These are phyloP conservation scores for Solanum neorickii DNA, from an alignment of 257 asterid genomes.

Conservation along the genomic window DNA sequence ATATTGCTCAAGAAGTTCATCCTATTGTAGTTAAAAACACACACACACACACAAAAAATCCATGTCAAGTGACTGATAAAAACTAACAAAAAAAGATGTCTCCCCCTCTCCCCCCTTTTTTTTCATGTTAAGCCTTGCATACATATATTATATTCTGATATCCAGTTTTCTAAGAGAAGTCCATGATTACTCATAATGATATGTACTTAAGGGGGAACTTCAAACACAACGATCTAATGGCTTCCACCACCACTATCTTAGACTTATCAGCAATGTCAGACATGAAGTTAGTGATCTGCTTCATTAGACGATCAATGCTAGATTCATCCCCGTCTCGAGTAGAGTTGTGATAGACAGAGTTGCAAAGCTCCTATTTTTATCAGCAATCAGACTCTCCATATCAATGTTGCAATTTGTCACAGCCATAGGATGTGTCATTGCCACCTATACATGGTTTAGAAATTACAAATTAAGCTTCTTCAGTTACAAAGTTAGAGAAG, in stretches of 20 bases:
- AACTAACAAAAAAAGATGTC: not conserved
- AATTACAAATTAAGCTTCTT: not conserved
- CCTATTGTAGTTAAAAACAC: slow-evolving; percentile 22
- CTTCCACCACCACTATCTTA: too few species aligned
- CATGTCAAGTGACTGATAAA: not conserved
- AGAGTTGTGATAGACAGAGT: slow-evolving; percentile 90
- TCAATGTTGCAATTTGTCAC: slow-evolving; percentile 85
- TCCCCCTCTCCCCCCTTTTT: not conserved
- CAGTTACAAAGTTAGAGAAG: not conserved
- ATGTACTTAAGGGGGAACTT: too few species aligned
- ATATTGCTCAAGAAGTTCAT: slow-evolving; percentile 93
- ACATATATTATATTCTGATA: not conserved
- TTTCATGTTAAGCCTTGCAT: not conserved
- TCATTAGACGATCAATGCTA: slow-evolving; percentile 90
- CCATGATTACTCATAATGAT: too few species aligned
- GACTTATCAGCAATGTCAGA: slow-evolving; percentile 89
- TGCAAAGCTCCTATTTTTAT: slow-evolving; percentile 88
- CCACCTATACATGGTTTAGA: slow-evolving; percentile 46
- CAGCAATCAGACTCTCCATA: slow-evolving; percentile 95
- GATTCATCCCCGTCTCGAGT: slow-evolving; percentile 93
- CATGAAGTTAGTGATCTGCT: slow-evolving; percentile 90
- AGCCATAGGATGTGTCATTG: slow-evolving; percentile 91
- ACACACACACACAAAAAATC: not conserved
- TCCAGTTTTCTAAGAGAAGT: not conserved
- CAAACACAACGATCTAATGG: too few species aligned